Percentiles rank a stretch among this genome's conserved stretches.
phyloP scores from a whole-genome alignment of 164 flowering plant genomes.

The Berberis vulgaris region DNA sequence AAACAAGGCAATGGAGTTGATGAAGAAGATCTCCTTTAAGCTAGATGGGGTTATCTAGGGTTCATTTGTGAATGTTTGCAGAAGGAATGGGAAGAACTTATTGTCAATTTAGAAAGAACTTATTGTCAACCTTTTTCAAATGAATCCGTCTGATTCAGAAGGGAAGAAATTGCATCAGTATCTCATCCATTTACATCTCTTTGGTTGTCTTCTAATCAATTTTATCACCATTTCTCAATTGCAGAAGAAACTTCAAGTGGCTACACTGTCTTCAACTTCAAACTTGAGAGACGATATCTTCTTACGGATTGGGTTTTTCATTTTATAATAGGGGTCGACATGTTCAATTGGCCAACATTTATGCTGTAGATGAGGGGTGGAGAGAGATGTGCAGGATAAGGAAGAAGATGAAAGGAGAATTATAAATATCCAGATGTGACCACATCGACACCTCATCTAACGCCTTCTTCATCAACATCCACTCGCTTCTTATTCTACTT shows the following conservation, averaged over 20 bases:
- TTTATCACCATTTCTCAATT: constrained; percentile 14
- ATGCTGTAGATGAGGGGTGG: constrained; percentile 77
- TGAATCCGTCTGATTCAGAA: constrained; percentile 1
- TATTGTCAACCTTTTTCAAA: too few relatives aligned
- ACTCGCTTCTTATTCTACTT: too few relatives aligned
- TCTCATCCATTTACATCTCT: too few relatives aligned
- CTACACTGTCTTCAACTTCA: too few relatives aligned
- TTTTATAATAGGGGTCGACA: constrained; percentile 46
- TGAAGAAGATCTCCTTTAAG: constrained; percentile 39
- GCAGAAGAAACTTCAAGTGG: constrained; percentile 23
- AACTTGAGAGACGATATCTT: too few relatives aligned
- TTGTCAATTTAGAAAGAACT: constrained; percentile 31
- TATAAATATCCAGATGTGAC: too few relatives aligned
- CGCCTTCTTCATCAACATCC: too few relatives aligned
- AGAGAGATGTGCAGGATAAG: constrained; percentile 66
- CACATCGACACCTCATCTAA: too few relatives aligned
- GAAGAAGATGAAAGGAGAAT: constrained; percentile 56
- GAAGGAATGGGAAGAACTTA: constrained; percentile 30
- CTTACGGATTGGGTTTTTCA: too few relatives aligned
- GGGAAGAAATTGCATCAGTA: constrained; percentile 32
- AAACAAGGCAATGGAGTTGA: constrained; percentile 41
- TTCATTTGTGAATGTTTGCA: constrained; percentile 61
- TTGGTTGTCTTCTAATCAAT: too few relatives aligned
- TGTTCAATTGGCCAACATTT: constrained; percentile 75
- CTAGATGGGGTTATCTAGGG: constrained; percentile 52